These are phyloP conservation scores for Phytophthora tubulina DNA, from an alignment of 352 stramenopile species.

Conservation along the genomic window DNA sequence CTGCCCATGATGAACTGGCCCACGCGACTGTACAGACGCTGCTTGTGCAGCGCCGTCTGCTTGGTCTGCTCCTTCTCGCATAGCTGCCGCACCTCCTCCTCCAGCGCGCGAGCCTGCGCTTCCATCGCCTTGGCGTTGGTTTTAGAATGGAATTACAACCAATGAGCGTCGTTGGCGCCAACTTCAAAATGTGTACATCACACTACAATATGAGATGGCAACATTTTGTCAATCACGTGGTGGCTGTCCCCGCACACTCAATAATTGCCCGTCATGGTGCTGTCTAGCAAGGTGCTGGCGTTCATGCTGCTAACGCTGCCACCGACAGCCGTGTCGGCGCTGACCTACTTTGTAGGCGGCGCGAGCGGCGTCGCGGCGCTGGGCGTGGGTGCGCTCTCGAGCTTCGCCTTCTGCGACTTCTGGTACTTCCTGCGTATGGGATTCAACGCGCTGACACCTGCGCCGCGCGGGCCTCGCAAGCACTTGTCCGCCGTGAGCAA, in stretches of 20 bases:
- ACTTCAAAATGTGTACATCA: constrained; percentile 19
- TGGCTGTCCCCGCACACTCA: constrained; percentile 14
- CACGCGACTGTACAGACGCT: constrained; percentile 79
- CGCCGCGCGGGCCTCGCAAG: constrained; percentile 37
- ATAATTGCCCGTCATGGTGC: constrained; percentile 24
- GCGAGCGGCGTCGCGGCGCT: constrained; percentile 38
- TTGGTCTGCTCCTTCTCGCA: constrained; percentile 48
- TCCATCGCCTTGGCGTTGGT: constrained; percentile 35
- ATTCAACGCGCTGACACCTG: constrained; percentile 33
- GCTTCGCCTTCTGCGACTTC: constrained; percentile 75
- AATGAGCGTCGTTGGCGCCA: constrained; percentile 21
- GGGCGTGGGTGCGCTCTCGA: constrained; percentile 50
- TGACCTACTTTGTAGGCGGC: constrained; percentile 40
- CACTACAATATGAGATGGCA: constrained; percentile 10
- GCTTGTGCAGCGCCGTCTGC: constrained; percentile 58
- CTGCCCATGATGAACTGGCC: constrained; percentile 81
- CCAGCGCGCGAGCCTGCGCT: constrained; percentile 47
- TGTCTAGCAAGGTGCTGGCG: constrained; percentile 56
- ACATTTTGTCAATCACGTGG: constrained; percentile 13
- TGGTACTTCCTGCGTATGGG: constrained; percentile 86
- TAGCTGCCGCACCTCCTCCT: constrained; percentile 48
- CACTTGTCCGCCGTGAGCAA: constrained; percentile 66
- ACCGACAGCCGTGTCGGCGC: constrained; percentile 44
- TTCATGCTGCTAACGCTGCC: constrained; percentile 60
- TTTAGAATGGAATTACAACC: constrained; percentile 20